Percentiles rank a stretch among this genome's conserved stretches.
phyloP scores from a whole-genome alignment of 2,329 filamentous ascomycete genomes.

The Cladosporium phlei region DNA sequence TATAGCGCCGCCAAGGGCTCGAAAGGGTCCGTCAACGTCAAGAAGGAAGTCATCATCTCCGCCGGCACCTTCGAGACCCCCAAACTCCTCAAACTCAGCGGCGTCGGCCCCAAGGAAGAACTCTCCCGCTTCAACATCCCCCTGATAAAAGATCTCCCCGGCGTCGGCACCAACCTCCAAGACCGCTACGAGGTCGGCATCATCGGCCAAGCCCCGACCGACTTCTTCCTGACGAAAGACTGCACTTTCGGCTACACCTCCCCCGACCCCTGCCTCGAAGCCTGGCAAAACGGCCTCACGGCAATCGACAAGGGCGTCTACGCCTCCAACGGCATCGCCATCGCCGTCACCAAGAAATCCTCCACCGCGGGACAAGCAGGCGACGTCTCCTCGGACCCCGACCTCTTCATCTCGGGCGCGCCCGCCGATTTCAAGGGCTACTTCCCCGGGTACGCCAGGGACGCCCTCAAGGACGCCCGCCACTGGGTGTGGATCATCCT shows the following conservation, averaged over 20 bases:
- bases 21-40: constrained; percentile 32
- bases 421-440: constrained; percentile 51
- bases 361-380: constrained; percentile 38
- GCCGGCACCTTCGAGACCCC: constrained; percentile 39
- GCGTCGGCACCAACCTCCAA: constrained; percentile 58
- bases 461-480: constrained; percentile 39
- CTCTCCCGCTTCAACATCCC: constrained; percentile 50
- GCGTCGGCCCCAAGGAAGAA: constrained; percentile 53
- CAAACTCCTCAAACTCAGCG: constrained; percentile 53
- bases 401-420: constrained; percentile 52
- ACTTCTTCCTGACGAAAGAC: constrained; percentile 36
- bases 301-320: constrained; percentile 39
- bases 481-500: constrained; percentile 50
- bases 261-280: constrained; percentile 40
- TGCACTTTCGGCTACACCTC: constrained; percentile 33
- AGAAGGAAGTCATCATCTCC: constrained; percentile 39
- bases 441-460: constrained; percentile 49
- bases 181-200: constrained; percentile 55
- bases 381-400: constrained; percentile 43
- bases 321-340: constrained; percentile 50
- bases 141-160: constrained; percentile 53
- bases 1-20: constrained; percentile 30
- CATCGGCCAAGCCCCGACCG: constrained; percentile 39
- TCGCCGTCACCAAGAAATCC: constrained; percentile 41
- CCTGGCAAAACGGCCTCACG: constrained; percentile 37